Evolutionary conservation across 2,329 filamentous ascomycete genomes (phyloP).

Genomic region (Colletotrichum coccodes): DNA sequence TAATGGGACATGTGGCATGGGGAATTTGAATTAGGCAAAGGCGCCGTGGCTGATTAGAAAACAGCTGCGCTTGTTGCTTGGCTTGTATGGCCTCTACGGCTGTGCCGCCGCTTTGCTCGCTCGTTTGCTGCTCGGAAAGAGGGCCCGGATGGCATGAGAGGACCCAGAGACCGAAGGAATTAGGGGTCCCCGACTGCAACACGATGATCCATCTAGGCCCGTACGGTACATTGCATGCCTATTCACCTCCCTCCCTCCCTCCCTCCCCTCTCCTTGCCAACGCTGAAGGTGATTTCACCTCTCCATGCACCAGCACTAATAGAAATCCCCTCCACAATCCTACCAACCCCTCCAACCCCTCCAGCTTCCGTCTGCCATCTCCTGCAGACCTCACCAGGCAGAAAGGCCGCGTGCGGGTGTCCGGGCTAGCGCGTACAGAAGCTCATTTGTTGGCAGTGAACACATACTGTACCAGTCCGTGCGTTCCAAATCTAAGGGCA

Average conservation of each 20-base stretch:
- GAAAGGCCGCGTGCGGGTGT: slow-evolving; percentile 11
- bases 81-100: slow-evolving; percentile 5
- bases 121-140: not conserved
- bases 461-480: slow-evolving; percentile 11
- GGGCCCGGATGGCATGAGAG: not conserved
- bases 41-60: not conserved
- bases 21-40: slow-evolving; percentile 10
- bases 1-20: not conserved
- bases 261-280: no score
- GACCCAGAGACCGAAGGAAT: not conserved
- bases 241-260: no score
- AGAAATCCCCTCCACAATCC: not conserved
- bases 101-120: slow-evolving; percentile 1
- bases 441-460: not conserved
- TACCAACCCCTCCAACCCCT: not conserved
- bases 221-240: not conserved
- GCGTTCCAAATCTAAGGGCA: not conserved
- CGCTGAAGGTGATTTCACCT: no score
- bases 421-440: not conserved
- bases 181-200: slow-evolving; percentile 15
- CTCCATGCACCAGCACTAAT: not conserved
- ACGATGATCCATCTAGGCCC: not conserved
- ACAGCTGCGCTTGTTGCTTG: not conserved
- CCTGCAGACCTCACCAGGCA: not conserved
- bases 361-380: not conserved